Percentiles rank a stretch among this genome's conserved stretches.
Evolutionary conservation across 164 flowering plant species (phyloP).

Genomic region (Aristolochia fimbriata): DNA sequence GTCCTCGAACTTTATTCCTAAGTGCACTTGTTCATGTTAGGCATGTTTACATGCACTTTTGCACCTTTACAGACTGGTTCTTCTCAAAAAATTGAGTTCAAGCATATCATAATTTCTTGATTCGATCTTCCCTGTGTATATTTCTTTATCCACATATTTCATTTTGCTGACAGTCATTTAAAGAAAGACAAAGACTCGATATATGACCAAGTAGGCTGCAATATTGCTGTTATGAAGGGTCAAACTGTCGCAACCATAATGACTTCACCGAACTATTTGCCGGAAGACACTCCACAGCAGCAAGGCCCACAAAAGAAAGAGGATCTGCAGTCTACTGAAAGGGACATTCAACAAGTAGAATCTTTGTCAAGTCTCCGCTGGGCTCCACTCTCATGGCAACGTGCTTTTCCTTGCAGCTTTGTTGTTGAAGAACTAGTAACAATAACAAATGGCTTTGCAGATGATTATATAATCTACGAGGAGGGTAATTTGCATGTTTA

Average conservation of each 20-base stretch:
- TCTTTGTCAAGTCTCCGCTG: slow-evolving; percentile 22
- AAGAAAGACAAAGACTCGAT: slow-evolving; percentile 28
- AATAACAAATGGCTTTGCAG: slow-evolving; percentile 25
- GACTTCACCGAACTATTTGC: slow-evolving; percentile 8
- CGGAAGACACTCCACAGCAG: background rate
- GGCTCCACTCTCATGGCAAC: slow-evolving; percentile 30
- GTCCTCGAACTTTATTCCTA: too few relatives aligned
- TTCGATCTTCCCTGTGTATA: background rate
- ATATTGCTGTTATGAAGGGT: slow-evolving; percentile 33
- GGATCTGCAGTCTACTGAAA: background rate
- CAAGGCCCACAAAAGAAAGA: slow-evolving; percentile 1
- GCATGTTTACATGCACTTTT: too few relatives aligned
- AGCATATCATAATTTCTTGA: background rate
- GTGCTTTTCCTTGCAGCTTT: slow-evolving; percentile 24
- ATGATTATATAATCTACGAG: slow-evolving; percentile 8
- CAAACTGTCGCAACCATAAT: slow-evolving; percentile 33
- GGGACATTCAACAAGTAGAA: background rate
- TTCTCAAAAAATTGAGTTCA: background rate
- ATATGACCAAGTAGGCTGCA: slow-evolving; percentile 30
- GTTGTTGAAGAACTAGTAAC: slow-evolving; percentile 20
- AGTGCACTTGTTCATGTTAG: too few relatives aligned
- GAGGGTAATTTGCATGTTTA: slow-evolving; percentile 14
- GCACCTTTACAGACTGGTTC: too few relatives aligned
- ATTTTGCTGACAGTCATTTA: slow-evolving; percentile 21
- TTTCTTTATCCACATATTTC: background rate